Percentiles rank a stretch among this genome's conserved stretches.
Evolutionary conservation across 2,329 filamentous ascomycete genomes (phyloP).

Genomic region (Hymenotorrendiella dingleyae): DNA sequence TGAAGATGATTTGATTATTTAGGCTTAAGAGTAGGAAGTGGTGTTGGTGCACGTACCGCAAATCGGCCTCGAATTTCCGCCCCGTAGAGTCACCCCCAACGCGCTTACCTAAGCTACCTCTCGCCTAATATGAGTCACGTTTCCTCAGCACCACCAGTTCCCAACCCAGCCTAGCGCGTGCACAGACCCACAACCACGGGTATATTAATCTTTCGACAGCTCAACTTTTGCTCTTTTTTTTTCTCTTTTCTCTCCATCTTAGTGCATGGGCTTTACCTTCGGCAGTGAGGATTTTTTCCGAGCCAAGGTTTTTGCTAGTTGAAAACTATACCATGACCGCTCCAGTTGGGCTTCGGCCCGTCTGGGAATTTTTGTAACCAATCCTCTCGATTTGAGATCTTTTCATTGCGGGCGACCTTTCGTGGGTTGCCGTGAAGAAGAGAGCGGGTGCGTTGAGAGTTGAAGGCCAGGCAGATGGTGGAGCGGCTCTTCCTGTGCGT

Average conservation of each 20-base stretch:
- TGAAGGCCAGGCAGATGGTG: neutral
- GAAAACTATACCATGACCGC: slow-evolving; percentile 57
- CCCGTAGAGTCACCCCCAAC: too few relatives aligned
- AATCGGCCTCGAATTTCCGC: too few relatives aligned
- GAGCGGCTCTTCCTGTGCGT: too few relatives aligned
- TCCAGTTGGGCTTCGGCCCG: slow-evolving; percentile 62
- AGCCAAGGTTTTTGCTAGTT: slow-evolving; percentile 76
- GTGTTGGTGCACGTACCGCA: too few relatives aligned
- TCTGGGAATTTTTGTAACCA: slow-evolving; percentile 73
- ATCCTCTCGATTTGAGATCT: slow-evolving; percentile 35
- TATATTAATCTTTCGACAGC: too few relatives aligned
- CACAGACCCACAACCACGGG: too few relatives aligned
- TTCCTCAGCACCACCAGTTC: too few relatives aligned
- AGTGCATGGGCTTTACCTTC: slow-evolving; percentile 71
- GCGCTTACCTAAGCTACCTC: too few relatives aligned
- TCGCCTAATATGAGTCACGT: too few relatives aligned
- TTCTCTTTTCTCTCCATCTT: slow-evolving; percentile 44
- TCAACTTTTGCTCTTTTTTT: neutral
- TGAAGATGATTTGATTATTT: too few relatives aligned
- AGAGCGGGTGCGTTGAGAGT: slow-evolving; percentile 17
- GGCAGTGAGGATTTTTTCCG: slow-evolving; percentile 81
- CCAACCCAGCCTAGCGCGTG: too few relatives aligned
- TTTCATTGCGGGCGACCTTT: slow-evolving; percentile 47
- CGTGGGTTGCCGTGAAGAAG: slow-evolving; percentile 45
- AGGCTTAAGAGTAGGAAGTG: too few relatives aligned